Conservation (phyloP, 2,329 filamentous ascomycete genomes). For the Pseudopithomyces chartarum region DNA sequence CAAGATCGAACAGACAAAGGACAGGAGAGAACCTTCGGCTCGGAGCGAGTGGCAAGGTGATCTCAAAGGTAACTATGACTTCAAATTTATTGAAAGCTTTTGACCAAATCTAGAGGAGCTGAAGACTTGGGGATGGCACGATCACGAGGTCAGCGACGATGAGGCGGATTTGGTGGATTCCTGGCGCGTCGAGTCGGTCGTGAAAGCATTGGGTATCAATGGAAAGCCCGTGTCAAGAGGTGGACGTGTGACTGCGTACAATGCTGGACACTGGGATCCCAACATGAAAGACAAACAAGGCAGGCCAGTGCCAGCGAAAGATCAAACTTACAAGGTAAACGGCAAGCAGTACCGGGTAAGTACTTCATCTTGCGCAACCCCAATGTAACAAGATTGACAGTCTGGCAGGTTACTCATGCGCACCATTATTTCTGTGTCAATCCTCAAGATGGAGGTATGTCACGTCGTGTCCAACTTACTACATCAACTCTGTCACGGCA, state of each 20-base stretch:
- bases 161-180: slow-evolving; percentile 11
- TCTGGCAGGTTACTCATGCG: slow-evolving; percentile 19
- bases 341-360: slow-evolving; percentile 17
- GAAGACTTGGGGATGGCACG: slow-evolving; percentile 22
- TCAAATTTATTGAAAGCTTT: no score
- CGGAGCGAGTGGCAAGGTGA: slow-evolving; percentile 21
- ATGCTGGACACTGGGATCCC: slow-evolving; percentile 22
- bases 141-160: slow-evolving; percentile 4
- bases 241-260: slow-evolving; percentile 19
- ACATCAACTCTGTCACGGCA: slow-evolving; percentile 1
- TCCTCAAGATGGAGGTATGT: slow-evolving; percentile 10
- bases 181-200: slow-evolving; percentile 15
- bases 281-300: slow-evolving; percentile 9
- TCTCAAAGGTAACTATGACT: slow-evolving; percentile 7
- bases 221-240: slow-evolving; percentile 12
- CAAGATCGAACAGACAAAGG: neutral
- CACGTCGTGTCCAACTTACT: neutral
- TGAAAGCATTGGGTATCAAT: slow-evolving; percentile 15
- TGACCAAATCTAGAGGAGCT: slow-evolving; percentile 7
- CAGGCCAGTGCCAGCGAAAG: slow-evolving; percentile 9
- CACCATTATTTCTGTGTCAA: slow-evolving; percentile 22
- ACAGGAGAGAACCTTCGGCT: slow-evolving; percentile 18
- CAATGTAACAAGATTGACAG: no score
- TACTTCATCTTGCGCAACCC: no score
- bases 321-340: slow-evolving; percentile 24